Percentiles rank a stretch among this genome's conserved stretches.
These are phyloP conservation scores for Sphagnum tenellum DNA, from an alignment of 225 moss, liverwort and hornwort genomes.

Conservation along the genomic window DNA sequence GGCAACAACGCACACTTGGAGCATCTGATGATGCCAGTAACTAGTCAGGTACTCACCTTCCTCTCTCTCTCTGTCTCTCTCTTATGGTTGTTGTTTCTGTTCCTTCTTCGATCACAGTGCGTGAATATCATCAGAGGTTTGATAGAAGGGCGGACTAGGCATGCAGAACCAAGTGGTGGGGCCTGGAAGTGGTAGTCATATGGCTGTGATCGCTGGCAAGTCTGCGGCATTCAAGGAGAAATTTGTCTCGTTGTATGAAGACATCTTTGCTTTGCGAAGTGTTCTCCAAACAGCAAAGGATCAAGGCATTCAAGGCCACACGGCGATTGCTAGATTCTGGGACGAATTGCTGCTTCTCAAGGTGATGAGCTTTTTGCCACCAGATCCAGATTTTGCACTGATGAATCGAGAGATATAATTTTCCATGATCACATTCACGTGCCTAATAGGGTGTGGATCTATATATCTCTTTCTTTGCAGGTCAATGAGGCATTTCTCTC, in stretches of 20 bases:
- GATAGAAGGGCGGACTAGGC: constrained; percentile 9
- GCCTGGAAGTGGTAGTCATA: constrained; percentile 35
- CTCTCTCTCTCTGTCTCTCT: too few species aligned
- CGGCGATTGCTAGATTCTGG: constrained; percentile 69
- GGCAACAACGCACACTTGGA: too few species aligned
- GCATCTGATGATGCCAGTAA: too few species aligned
- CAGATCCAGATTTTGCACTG: too few species aligned
- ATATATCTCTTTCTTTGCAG: constrained; percentile 18
- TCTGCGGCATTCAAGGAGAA: constrained; percentile 75
- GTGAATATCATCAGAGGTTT: too few species aligned
- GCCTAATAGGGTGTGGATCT: background rate
- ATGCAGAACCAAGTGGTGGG: constrained; percentile 41
- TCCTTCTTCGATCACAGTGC: too few species aligned
- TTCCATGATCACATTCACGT: background rate
- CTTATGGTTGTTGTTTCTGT: too few species aligned
- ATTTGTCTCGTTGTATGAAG: constrained; percentile 77
- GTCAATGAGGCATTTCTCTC: constrained; percentile 76
- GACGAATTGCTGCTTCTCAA: constrained; percentile 79
- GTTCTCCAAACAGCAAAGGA: constrained; percentile 71
- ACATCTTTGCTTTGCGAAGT: constrained; percentile 75
- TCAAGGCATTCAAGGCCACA: constrained; percentile 84
- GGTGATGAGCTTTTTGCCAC: constrained; percentile 16
- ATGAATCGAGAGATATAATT: too few species aligned
- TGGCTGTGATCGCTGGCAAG: constrained; percentile 32
- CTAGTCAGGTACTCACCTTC: too few species aligned